phyloP scores from a whole-genome alignment of 805 yeast genomes.

The Cyberlindnera mrakii region DNA sequence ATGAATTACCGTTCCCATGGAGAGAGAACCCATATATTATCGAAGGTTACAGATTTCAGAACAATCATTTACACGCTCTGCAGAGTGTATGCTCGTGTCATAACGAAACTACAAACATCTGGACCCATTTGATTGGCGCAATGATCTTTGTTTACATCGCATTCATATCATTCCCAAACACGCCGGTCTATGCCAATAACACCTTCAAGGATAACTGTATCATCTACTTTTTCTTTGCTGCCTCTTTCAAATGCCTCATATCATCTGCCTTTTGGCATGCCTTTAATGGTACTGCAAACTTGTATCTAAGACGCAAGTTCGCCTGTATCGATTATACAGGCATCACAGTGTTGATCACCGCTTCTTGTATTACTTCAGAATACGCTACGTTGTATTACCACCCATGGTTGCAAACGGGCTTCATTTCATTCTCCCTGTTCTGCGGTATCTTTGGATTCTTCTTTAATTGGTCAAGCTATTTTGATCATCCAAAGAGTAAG shows the following conservation, averaged over 20 bases:
- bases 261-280: constrained; percentile 92
- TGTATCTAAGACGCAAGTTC: constrained; percentile 58
- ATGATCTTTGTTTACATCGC: constrained; percentile 50
- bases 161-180: constrained; percentile 55
- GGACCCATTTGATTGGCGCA: constrained; percentile 85
- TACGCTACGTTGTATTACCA: constrained; percentile 67
- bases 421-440: constrained; percentile 53
- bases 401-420: constrained; percentile 41
- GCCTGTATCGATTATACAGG: constrained; percentile 97
- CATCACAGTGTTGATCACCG: constrained; percentile 82
- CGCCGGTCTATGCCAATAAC: constrained; percentile 42
- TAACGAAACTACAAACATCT: constrained; percentile 87
- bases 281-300: constrained; percentile 67
- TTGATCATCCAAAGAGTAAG: constrained; percentile 83
- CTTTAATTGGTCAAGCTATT: constrained; percentile 88
- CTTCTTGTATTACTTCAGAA: constrained; percentile 82
- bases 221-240: constrained; percentile 57
- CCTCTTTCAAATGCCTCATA: constrained; percentile 69
- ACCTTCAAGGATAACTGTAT: constrained; percentile 39
- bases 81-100: constrained; percentile 58
- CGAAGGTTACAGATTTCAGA: constrained; percentile 79
- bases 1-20: constrained; percentile 89
- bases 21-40: constrained; percentile 84
- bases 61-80: constrained; percentile 53
- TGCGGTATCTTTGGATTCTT: constrained; percentile 69